Percentiles rank a stretch among this genome's conserved stretches.
These are phyloP conservation scores for Leccinum brunneo-olivaceum DNA, from an alignment of 1,284 basidiomycete genomes.

Conservation along the genomic window DNA sequence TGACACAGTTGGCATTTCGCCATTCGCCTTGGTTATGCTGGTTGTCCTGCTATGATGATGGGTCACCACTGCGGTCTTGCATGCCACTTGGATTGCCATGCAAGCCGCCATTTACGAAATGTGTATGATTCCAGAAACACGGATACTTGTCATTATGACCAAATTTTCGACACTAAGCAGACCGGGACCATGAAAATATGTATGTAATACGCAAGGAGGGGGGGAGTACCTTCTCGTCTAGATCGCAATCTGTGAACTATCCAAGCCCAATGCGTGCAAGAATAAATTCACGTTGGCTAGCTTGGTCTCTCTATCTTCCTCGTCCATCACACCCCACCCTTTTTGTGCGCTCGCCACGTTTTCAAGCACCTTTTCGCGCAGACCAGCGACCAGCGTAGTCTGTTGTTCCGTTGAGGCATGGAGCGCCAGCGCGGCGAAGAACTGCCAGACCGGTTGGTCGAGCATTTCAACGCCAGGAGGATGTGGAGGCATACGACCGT, in stretches of 20 bases:
- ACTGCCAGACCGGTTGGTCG: conserved; percentile 91
- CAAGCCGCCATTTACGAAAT: neutral
- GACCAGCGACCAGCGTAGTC: conserved; percentile 75
- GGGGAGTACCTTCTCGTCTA: conserved; percentile 28
- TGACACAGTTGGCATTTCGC: too few relatives aligned
- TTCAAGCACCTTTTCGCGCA: conserved; percentile 90
- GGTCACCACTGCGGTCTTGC: too few relatives aligned
- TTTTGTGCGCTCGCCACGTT: conserved; percentile 76
- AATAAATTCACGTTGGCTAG: conserved; percentile 82
- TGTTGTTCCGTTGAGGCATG: conserved; percentile 83
- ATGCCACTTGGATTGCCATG: conserved; percentile 18
- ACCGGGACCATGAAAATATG: conserved; percentile 1
- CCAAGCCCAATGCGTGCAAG: conserved; percentile 77
- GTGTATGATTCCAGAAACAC: neutral
- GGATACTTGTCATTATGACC: conserved; percentile 21
- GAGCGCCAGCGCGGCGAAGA: conserved; percentile 84
- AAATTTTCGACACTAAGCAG: conserved; percentile 6
- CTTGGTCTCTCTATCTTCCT: conserved; percentile 63
- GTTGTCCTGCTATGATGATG: too few relatives aligned
- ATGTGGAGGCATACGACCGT: conserved; percentile 24
- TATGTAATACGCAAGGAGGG: conserved; percentile 7
- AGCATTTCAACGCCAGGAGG: conserved; percentile 75
- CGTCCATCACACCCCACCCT: conserved; percentile 58
- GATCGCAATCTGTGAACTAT: conserved; percentile 74
- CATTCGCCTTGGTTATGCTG: too few relatives aligned